Base-by-base conservation (phyloP, 1,284 basidiomycete genomes). In the Tylopilus orsonianus region DNA sequence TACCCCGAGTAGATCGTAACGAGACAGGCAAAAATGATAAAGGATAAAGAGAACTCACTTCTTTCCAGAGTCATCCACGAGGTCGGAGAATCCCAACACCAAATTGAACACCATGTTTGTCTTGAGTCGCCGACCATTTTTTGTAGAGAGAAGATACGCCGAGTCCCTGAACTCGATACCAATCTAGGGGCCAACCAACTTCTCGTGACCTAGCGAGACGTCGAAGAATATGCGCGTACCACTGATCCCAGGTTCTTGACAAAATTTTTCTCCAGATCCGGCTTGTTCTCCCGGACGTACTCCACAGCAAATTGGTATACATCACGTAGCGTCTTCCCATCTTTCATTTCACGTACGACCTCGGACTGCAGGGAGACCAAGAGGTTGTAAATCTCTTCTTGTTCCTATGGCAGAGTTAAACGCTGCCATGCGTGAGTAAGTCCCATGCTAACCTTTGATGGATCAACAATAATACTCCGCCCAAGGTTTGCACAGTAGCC, bases 121-220 rank as follows among this genome's bases (percentile, higher is more conserved):
- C 63, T 82, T 83, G 46, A 98, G 67, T 26, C 72, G 71, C 12
- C 88, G 82, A 9, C 70, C 73, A 61, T 91, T 95, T 73, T 97
- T 98, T 10, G 83, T 58, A 3, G 85, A 88, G 30, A 98, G 74
- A 2, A 94, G 72, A 65, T 93, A 97, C 0, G 84, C 75, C 9
- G 88, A 85, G 65, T 99, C 96, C 27, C 95, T 85, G 71, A 96
- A 97, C 68, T 98, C 96, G 65, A 97, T 81, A 12, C 93, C 93
- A 65, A 85, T 95, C 92, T 95, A 60, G 7, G 49, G 37, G 36
- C 12, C 35, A 32, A 41, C 58, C 50, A 44, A 48, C 34, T 30
- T 38, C 5, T 7, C 37, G 3, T 4, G 5, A 33, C 12, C 9
- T 7, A 19, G 27, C 2, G 13, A 34, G 30, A 32, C 2, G 22